Percentiles rank a stretch among this genome's conserved stretches.
Conservation (phyloP, 768 basidiomycete species). For the Xanthoconium purpureum region DNA sequence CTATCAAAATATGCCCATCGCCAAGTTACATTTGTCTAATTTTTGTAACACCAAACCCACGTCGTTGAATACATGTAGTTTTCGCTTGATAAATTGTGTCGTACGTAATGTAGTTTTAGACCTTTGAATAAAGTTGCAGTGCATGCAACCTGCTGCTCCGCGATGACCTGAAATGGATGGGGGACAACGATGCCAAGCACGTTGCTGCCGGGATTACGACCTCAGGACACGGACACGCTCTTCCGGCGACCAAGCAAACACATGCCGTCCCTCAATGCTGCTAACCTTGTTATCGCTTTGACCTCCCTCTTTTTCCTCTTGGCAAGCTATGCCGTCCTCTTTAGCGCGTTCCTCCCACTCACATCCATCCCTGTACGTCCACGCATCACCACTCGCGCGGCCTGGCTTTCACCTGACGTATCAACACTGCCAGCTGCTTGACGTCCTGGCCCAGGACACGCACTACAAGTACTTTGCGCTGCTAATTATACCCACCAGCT, state of each 20-base stretch:
- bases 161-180: conserved; percentile 9
- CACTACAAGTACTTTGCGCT: conserved; percentile 90
- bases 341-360: conserved; percentile 60
- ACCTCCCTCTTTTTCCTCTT: conserved; percentile 53
- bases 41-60: conserved; percentile 27
- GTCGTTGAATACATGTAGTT: conserved; percentile 16
- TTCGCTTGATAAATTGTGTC: conserved; percentile 14
- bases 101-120: conserved; percentile 31
- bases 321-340: conserved; percentile 60
- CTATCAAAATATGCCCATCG: conserved; percentile 22
- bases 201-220: conserved; percentile 31
- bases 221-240: conserved; percentile 12
- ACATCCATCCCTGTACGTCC: conserved; percentile 50
- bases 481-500: conserved; percentile 73
- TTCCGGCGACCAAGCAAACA: conserved; percentile 11
- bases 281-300: conserved; percentile 46
- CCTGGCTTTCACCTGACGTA: conserved; percentile 19
- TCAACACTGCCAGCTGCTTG: conserved; percentile 49
- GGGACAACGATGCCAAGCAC: too few relatives aligned
- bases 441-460: conserved; percentile 62
- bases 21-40: conserved; percentile 29
- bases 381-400: neutral
- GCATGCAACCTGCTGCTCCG: conserved; percentile 2
- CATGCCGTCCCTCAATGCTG: conserved; percentile 35
- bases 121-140: conserved; percentile 18